Evolutionary conservation across 2,329 filamentous ascomycete genomes (phyloP).

Genomic region (Pseudogymnoascus sp.): DNA sequence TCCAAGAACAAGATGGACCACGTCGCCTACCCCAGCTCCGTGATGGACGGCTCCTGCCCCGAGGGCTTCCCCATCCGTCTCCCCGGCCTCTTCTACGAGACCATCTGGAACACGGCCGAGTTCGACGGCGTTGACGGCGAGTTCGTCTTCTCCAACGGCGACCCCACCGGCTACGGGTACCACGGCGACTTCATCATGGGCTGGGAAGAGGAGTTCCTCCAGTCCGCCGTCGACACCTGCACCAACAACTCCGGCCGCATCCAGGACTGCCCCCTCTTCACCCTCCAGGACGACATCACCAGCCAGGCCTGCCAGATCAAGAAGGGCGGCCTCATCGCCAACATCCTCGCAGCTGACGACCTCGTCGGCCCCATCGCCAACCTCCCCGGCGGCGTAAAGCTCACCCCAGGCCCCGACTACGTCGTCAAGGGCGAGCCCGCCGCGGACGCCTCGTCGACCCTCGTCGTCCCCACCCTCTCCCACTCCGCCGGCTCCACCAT

Average conservation of each 20-base stretch:
- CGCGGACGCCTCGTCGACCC: conserved; percentile 16
- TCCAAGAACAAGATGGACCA: conserved; percentile 50
- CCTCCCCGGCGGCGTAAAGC: conserved; percentile 50
- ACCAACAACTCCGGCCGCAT: conserved; percentile 62
- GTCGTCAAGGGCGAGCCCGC: conserved; percentile 20
- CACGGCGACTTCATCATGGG: conserved; percentile 75
- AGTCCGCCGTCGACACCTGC: conserved; percentile 66
- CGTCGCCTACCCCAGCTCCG: conserved; percentile 68
- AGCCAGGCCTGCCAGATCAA: conserved; percentile 51
- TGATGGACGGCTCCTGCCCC: conserved; percentile 72
- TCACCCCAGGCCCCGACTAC: conserved; percentile 34
- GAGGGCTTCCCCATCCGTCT: conserved; percentile 57
- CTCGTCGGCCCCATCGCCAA: conserved; percentile 43
- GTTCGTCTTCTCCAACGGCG: conserved; percentile 72
- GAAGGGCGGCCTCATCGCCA: conserved; percentile 47
- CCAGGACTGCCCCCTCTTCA: conserved; percentile 67
- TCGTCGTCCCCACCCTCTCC: conserved; percentile 21
- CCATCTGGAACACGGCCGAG: conserved; percentile 66
- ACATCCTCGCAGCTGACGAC: conserved; percentile 48
- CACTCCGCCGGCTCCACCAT: conserved; percentile 21
- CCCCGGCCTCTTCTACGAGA: conserved; percentile 74
- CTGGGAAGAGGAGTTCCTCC: conserved; percentile 62
- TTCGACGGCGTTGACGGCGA: conserved; percentile 55
- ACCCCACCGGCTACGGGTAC: conserved; percentile 67
- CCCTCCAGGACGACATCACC: conserved; percentile 49